phyloP scores from a whole-genome alignment of 306 rosid species.

The Myrica gale region DNA sequence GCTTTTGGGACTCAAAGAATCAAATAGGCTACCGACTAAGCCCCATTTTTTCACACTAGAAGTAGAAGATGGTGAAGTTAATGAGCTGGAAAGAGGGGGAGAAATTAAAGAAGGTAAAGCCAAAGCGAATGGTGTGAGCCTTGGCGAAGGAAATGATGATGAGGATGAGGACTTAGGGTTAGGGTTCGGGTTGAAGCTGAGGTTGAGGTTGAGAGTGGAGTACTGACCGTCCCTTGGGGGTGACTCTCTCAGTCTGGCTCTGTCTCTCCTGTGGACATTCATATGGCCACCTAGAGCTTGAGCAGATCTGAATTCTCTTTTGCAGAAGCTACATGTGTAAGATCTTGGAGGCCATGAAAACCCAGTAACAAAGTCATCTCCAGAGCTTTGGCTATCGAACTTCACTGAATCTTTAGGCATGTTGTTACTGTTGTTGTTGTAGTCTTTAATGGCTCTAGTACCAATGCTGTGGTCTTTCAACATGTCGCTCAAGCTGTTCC shows the following conservation, averaged over 20 bases:
- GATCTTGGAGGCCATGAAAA: conserved; percentile 91
- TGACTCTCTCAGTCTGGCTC: conserved; percentile 78
- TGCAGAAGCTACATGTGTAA: conserved; percentile 84
- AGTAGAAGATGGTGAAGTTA: conserved; percentile 10
- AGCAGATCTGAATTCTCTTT: conserved; percentile 87
- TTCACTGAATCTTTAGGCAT: conserved; percentile 30
- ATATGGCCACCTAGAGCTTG: conserved; percentile 97
- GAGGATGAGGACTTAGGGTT: conserved; percentile 41
- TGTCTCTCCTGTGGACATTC: conserved; percentile 92
- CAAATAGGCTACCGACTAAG: conserved; percentile 37
- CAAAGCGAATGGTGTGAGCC: conserved; percentile 32
- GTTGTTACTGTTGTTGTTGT: conserved; percentile 19
- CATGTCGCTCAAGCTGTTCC: conserved; percentile 30
- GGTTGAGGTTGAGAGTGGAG: conserved; percentile 42
- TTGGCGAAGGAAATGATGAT: conserved; percentile 24
- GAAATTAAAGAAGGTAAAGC: conserved; percentile 47
- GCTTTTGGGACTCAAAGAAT: conserved; percentile 32
- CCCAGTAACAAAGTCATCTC: conserved; percentile 50
- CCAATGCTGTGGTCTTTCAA: conserved; percentile 27
- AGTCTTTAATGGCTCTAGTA: conserved; percentile 23
- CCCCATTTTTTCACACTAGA: conserved; percentile 38
- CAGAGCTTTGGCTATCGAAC: conserved; percentile 7
- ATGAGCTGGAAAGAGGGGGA: conserved; percentile 20
- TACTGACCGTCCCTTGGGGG: conserved; percentile 39
- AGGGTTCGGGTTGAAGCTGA: conserved; percentile 31